phyloP scores from a whole-genome alignment of 306 rosid genomes.

The Pyrus communis region DNA sequence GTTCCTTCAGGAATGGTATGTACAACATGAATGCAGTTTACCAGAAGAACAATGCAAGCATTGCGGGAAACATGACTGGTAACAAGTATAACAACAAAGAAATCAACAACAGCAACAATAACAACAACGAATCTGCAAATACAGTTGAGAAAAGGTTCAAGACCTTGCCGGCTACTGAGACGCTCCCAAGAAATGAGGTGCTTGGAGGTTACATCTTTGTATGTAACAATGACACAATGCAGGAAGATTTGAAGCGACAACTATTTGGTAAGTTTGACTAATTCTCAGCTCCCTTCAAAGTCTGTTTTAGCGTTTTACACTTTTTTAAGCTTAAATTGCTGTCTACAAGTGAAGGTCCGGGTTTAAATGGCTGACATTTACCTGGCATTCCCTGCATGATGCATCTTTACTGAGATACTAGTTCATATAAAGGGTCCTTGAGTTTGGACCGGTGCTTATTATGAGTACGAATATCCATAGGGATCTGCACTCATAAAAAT shows the following conservation, averaged over 20 bases:
- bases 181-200: slow-evolving; percentile 94
- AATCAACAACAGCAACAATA: slow-evolving; percentile 31
- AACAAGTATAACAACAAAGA: slow-evolving; percentile 75
- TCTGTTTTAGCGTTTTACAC: not conserved
- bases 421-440: not conserved
- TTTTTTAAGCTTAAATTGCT: not conserved
- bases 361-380: not conserved
- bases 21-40: slow-evolving; percentile 66
- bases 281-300: not conserved
- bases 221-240: slow-evolving; percentile 97
- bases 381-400: not conserved
- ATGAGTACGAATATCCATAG: not conserved
- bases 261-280: slow-evolving; percentile 59
- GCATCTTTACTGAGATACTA: not conserved
- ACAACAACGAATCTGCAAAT: slow-evolving; percentile 44
- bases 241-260: slow-evolving; percentile 94
- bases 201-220: slow-evolving; percentile 99
- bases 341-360: not conserved
- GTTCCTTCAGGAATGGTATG: slow-evolving; percentile 49
- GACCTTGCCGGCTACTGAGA: slow-evolving; percentile 96
- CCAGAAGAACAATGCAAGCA: slow-evolving; percentile 57
- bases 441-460: too few relatives aligned
- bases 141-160: slow-evolving; percentile 87
- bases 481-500: not conserved
- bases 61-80: slow-evolving; percentile 43